Evolutionary conservation across 1,284 basidiomycete genomes (phyloP).

Genomic region (Exsudoporus floridanus): DNA sequence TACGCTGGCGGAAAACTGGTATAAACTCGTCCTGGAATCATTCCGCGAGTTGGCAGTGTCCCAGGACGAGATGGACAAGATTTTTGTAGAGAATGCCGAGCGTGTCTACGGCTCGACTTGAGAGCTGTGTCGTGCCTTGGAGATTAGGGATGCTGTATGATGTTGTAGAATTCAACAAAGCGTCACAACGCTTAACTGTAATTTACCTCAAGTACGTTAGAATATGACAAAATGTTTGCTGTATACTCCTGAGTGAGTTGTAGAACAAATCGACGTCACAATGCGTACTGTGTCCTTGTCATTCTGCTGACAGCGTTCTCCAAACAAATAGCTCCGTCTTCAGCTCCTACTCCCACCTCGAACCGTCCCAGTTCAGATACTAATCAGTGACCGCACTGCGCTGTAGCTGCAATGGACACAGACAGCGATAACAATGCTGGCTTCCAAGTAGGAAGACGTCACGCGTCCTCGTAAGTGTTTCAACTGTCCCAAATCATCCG

Average conservation of each 20-base stretch:
- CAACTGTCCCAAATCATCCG: neutral
- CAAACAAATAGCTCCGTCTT: conserved; percentile 8
- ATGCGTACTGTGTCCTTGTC: conserved; percentile 15
- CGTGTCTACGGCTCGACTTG: conserved; percentile 50
- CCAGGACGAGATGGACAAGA: conserved; percentile 71
- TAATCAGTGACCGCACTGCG: too few relatives aligned
- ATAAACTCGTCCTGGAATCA: conserved; percentile 74
- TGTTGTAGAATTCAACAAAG: too few relatives aligned
- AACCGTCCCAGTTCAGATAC: neutral
- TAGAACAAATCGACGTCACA: neutral
- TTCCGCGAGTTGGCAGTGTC: conserved; percentile 83
- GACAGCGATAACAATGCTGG: conserved; percentile 16
- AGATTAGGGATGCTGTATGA: neutral
- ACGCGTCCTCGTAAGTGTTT: conserved; percentile 24
- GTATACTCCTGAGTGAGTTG: conserved; percentile 6
- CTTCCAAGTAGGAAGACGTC: conserved; percentile 22
- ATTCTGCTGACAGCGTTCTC: neutral
- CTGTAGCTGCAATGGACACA: conserved; percentile 17
- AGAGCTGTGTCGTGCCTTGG: too few relatives aligned
- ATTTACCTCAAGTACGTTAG: neutral
- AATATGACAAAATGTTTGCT: neutral
- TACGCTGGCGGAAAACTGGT: conserved; percentile 68
- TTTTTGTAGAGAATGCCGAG: conserved; percentile 68
- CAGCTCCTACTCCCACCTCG: conserved; percentile 1
- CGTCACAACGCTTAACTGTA: neutral